Evolutionary conservation across 192 early-diverging fungal genomes (phyloP).

Genomic region (Podila verticillata): DNA sequence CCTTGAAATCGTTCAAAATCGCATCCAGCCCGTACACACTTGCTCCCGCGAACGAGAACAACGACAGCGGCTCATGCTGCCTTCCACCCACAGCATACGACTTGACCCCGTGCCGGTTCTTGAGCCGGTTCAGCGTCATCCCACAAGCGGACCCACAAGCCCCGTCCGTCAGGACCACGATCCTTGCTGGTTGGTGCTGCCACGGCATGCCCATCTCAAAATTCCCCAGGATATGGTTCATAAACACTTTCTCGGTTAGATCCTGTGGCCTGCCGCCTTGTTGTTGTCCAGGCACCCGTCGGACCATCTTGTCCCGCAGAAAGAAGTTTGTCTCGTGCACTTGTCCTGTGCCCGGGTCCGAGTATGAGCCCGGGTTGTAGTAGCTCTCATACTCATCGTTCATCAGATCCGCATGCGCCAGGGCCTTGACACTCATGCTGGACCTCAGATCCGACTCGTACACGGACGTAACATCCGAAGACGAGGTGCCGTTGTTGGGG

Average conservation of each 20-base stretch:
- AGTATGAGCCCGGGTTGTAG: constrained; percentile 33
- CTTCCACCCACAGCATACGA: constrained; percentile 39
- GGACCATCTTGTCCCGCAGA: constrained; percentile 12
- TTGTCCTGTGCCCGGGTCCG: constrained; percentile 1
- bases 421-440: constrained; percentile 25
- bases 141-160: constrained; percentile 43
- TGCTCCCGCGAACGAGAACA: constrained; percentile 42
- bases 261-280: constrained; percentile 1
- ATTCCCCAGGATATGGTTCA: constrained; percentile 31
- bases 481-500: neutral
- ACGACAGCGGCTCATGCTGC: constrained; percentile 16
- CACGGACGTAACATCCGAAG: constrained; percentile 11
- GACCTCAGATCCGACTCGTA: constrained; percentile 35
- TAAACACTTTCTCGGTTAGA: constrained; percentile 14
- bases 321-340: constrained; percentile 24
- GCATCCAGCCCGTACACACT: constrained; percentile 28
- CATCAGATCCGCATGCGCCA: constrained; percentile 29
- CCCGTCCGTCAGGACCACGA: constrained; percentile 39
- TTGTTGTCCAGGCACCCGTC: neutral
- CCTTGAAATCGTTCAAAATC: constrained; percentile 17
- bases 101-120: constrained; percentile 36
- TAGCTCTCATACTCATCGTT: constrained; percentile 19
- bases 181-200: constrained; percentile 25
- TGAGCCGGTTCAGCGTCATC: constrained; percentile 47
- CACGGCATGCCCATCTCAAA: constrained; percentile 38